Base-by-base conservation (phyloP, 1,284 basidiomycete genomes). In the Coniferiporia sulphurascens region DNA sequence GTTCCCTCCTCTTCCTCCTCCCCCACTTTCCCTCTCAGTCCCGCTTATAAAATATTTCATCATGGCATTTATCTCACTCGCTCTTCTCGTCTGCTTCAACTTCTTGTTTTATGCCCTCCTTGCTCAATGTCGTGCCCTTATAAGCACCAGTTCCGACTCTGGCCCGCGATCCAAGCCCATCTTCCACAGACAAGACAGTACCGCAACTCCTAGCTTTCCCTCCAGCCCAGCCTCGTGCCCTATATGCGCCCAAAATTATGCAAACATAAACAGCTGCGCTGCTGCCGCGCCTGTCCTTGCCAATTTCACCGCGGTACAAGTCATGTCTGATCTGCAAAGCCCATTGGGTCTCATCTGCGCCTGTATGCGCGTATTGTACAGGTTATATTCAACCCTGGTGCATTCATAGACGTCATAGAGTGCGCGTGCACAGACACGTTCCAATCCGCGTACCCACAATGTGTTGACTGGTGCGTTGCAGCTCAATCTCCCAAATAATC, bases 401-500 rank as follows among this genome's bases (percentile, higher is more conserved):
- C 78, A 1, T 86, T 86, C 70, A 75, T 85, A 60, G 76, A 79
- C 64, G 76, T 85, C 38, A 86, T 88, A 68, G 78, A 83, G 68
- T 88, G 86, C 69, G 78, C 85, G 1, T 89, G 87, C 66, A 77
- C 79, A 6, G 83, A 86, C 63, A 86, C 83, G 0, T 86, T 87
- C 72, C 79, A 83, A 67, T 74, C 82, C 45, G 78, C 74, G 12
- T 87, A 81, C 67, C 85, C 86, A 35, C 84, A 88, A 74, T 89
- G 86, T 65, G 81, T 83, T 27, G 85, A 88, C 65, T 88, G 86
- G 83, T 85, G 62, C 51, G 77, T 69, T 48, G 2, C 38, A 41
- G 38, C 38, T 5, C 27, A 27, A 5, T 41, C 38, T 41, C 13
- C 36, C 36, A 38, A 41, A 12, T 8, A 10, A 41, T 13, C 15